Evolutionary conservation across 331 rosid genomes (phyloP), one percentile per base, ranked within the genome.

Genomic region (Malus hybrid): DNA sequence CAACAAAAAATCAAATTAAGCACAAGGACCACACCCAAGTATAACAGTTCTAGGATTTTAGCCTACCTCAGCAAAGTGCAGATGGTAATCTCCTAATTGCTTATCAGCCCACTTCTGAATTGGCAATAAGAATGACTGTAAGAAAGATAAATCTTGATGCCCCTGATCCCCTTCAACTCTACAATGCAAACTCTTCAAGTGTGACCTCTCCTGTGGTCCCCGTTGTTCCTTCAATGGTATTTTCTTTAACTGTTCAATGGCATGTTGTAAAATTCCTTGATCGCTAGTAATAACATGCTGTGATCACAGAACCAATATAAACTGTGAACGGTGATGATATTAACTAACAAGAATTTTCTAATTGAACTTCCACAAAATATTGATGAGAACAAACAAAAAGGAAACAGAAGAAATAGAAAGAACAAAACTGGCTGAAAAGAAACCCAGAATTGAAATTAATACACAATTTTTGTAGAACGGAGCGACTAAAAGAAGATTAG

Each of bases 141-240:
- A 82, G 88, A 94, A 92, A 78, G 97, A 86, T 72, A 86, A 65
- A 29, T 92, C 92, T 65, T 75, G 85, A 72, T 77, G 85, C 60
- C 90, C 88, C 62, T 69, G 73, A 71, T 79, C 84, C 36, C 79
- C 85, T 70, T 94, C 96, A 77, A 90, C 79, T 80, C 87, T 86
- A 64, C 91, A 85, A 81, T 44, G 85, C 91, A 94, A 82, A 87
- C 87, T 87, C 83, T 90, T 92, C 80, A 92, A 85, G 74, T 92
- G 96, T 78, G 82, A 75, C 84, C 97, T 90, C 90, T 94, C 99
- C 73, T 92, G 99, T 73, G 88, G 91, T 44, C 99, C 99, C 20
- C 98, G 83, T 79, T 94, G 96, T 83, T 94, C 99, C 96, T 90
- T 90, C 73, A 92, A 69, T 42, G 99, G 97, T 88, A 92, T 89